A percentile compares a stretch with the other conserved stretches of the same genome.
phyloP scores from a whole-genome alignment of 2,329 filamentous ascomycete genomes.

The Magnaporthiopsis poae region DNA sequence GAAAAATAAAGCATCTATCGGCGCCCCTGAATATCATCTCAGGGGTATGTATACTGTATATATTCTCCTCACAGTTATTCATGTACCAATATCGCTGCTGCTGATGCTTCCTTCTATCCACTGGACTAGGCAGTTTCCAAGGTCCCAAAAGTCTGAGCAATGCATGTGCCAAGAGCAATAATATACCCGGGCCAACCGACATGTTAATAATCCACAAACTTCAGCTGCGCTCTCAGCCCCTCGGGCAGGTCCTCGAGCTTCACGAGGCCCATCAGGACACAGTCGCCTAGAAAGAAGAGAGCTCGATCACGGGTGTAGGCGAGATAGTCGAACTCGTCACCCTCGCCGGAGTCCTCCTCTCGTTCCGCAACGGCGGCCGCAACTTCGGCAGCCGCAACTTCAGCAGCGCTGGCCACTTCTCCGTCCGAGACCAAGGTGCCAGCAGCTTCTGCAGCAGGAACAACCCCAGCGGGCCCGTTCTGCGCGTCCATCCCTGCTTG shows the following conservation, averaged over 20 bases:
- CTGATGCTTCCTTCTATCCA: not conserved
- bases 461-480: not conserved
- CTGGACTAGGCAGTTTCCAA: not conserved
- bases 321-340: conserved; percentile 85
- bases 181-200: too few relatives aligned
- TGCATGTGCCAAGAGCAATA: too few relatives aligned
- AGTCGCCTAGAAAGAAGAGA: conserved; percentile 90
- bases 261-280: conserved; percentile 65
- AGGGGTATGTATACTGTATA: not conserved
- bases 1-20: not conserved
- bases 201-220: conserved; percentile 51
- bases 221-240: conserved; percentile 53
- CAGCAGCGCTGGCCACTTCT: not conserved
- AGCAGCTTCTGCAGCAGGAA: not conserved
- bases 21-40: not conserved
- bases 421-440: not conserved
- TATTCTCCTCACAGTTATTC: not conserved
- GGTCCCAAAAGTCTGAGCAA: too few relatives aligned
- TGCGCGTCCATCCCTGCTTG: conserved; percentile 14
- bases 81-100: not conserved
- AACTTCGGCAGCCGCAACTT: conserved; percentile 7
- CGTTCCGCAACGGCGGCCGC: conserved; percentile 14
- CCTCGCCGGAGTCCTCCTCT: conserved; percentile 40
- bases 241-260: conserved; percentile 66
- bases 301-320: conserved; percentile 83